Percentiles rank a stretch among this genome's conserved stretches.
These are phyloP conservation scores for Dioszegia crocea DNA, from an alignment of 768 basidiomycete genomes.

Conservation along the genomic window DNA sequence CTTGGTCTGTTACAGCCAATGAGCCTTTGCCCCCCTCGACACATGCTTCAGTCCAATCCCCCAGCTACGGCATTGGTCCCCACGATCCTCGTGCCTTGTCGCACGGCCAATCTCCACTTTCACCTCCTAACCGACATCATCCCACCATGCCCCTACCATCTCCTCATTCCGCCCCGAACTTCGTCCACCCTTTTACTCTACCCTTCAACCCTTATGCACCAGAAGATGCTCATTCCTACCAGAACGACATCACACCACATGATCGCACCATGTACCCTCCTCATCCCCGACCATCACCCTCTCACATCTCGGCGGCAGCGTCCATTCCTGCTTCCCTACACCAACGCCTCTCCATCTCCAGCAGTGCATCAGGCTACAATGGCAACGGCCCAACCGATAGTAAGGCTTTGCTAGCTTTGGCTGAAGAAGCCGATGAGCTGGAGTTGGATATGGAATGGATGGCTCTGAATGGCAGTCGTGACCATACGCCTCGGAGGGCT, in stretches of 20 bases:
- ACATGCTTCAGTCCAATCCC: not conserved
- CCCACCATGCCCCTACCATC: too few species aligned
- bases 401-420: slow-evolving; percentile 46
- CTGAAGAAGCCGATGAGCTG: slow-evolving; percentile 47
- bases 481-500: slow-evolving; percentile 1
- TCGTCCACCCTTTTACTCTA: too few species aligned
- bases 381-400: slow-evolving; percentile 37
- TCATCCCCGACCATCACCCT: too few species aligned
- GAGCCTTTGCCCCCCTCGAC: not conserved
- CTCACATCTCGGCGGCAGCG: too few species aligned
- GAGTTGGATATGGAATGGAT: slow-evolving; percentile 24
- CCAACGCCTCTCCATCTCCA: not conserved
- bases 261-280: too few species aligned
- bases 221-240: too few species aligned
- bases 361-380: slow-evolving; percentile 8
- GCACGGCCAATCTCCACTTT: too few species aligned
- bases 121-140: too few species aligned
- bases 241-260: too few species aligned
- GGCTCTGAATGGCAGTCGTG: not conserved
- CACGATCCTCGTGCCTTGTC: not conserved
- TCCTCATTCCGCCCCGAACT: too few species aligned
- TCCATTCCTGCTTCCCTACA: not conserved
- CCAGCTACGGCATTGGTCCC: not conserved
- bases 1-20: slow-evolving; percentile 16
- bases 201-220: too few species aligned